Percentiles rank a stretch among this genome's conserved stretches.
These are phyloP conservation scores for Adansonia gregorii DNA, from an alignment of 441 rosid species.

Conservation along the genomic window DNA sequence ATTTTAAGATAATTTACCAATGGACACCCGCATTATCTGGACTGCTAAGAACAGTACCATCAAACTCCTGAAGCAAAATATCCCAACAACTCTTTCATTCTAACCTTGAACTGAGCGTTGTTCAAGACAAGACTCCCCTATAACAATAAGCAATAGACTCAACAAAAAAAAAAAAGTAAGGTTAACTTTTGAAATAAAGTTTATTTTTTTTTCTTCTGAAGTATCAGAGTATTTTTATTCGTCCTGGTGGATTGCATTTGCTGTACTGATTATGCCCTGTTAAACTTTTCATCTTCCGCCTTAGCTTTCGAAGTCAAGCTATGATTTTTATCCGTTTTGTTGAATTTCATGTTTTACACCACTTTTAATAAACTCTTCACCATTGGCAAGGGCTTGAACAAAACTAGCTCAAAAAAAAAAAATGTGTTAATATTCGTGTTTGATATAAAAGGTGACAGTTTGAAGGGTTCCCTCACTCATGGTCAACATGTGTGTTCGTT, in stretches of 20 bases:
- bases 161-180: neutral
- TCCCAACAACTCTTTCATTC: neutral
- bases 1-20: slow-evolving; percentile 36
- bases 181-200: too few relatives aligned
- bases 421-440: slow-evolving; percentile 25
- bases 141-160: neutral
- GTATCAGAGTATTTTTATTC: too few relatives aligned
- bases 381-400: slow-evolving; percentile 33
- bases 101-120: too few relatives aligned
- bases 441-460: slow-evolving; percentile 17
- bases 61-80: slow-evolving; percentile 54
- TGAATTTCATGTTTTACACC: too few relatives aligned
- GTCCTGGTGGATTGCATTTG: too few relatives aligned
- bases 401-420: slow-evolving; percentile 16
- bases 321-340: too few relatives aligned
- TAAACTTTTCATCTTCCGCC: too few relatives aligned
- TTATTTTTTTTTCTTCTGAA: too few relatives aligned
- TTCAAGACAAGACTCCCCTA: neutral
- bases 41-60: slow-evolving; percentile 57
- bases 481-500: slow-evolving; percentile 35
- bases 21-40: slow-evolving; percentile 56
- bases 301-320: too few relatives aligned
- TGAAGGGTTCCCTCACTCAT: slow-evolving; percentile 29
- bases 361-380: neutral
- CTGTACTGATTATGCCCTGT: too few relatives aligned